These are phyloP conservation scores for Dothideomycetes sp. DNA, from an alignment of 2,329 filamentous ascomycete species.

Conservation along the genomic window DNA sequence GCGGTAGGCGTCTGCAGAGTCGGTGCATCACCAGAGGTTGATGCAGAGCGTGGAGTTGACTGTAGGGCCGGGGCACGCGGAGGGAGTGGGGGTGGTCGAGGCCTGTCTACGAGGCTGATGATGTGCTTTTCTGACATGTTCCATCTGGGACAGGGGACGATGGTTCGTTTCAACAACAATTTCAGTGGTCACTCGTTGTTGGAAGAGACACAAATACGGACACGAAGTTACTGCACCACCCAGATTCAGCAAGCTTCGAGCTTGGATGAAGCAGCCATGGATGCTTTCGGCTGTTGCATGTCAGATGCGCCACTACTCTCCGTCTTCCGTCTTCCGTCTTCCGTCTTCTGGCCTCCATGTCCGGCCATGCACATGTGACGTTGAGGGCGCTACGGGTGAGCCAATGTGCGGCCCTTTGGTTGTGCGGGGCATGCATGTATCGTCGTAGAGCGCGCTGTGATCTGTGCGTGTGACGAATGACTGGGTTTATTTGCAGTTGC, in stretches of 20 bases:
- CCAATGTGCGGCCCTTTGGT: background rate
- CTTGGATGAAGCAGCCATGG: too few species aligned
- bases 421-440: background rate
- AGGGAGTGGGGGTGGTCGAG: conserved; percentile 3
- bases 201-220: too few species aligned
- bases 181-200: too few species aligned
- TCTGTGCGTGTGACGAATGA: background rate
- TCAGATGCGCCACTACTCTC: too few species aligned
- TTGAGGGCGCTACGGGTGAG: background rate
- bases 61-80: background rate
- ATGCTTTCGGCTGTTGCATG: too few species aligned
- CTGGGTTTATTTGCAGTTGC: too few species aligned
- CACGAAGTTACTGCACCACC: too few species aligned
- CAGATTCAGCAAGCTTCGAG: too few species aligned
- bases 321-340: too few species aligned
- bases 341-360: too few species aligned
- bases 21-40: background rate
- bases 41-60: background rate
- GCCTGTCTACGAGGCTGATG: background rate
- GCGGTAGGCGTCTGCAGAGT: too few species aligned
- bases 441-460: background rate
- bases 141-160: background rate
- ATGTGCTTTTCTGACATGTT: background rate
- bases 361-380: background rate
- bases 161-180: too few species aligned